Base-by-base conservation (phyloP, 2,329 filamentous ascomycete genomes). In the Hymenoscyphus repandus region DNA sequence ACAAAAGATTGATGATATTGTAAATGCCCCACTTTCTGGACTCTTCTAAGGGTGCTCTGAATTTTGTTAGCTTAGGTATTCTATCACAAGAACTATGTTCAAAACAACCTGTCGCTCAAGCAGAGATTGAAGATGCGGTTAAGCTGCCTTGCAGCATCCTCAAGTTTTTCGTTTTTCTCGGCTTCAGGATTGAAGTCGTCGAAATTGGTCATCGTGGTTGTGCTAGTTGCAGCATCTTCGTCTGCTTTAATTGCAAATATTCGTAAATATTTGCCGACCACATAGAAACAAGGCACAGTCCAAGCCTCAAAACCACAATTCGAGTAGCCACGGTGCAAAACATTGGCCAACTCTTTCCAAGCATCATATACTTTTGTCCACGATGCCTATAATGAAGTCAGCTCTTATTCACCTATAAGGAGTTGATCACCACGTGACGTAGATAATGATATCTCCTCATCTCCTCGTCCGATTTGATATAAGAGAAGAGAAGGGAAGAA, bases 21-120 rank as follows among this genome's bases (percentile, higher is more conserved):
- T 99, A 99, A 43, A 96, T 88, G 6, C 90, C 95, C 93, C 93
- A 99, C 79, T 97, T 99, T 49, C 93, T 83, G 7, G 92, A 96
- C 62, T 95, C 87, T 64, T 90, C 83, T 40, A 96, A 74, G 12
- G 87, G 83, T 54, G 88, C 87, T 69, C 89, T 92, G 17, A 34
- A 17, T 62, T 48, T 40, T 7, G 22, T 32, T 33, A 22, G 46
- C 51, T 44, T 58, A 47, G 30, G 32, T 33, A 27, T 17, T 33
- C 9, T 13, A 36, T 31, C 27, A 17, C 11, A 20, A 10, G 30
- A 20, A 3, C 37, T 18, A 11, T 2, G 32, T 27, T 15, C 27
- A 13, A 32, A 43, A 76, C 62, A 75, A 95, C 89, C 90, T 85
- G 67, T 99, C 93, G 62, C 83, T 90, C 44, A 96, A 75, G 67